phyloP scores from a whole-genome alignment of 2,329 filamentous ascomycete genomes.

The Apiospora arundinis region DNA sequence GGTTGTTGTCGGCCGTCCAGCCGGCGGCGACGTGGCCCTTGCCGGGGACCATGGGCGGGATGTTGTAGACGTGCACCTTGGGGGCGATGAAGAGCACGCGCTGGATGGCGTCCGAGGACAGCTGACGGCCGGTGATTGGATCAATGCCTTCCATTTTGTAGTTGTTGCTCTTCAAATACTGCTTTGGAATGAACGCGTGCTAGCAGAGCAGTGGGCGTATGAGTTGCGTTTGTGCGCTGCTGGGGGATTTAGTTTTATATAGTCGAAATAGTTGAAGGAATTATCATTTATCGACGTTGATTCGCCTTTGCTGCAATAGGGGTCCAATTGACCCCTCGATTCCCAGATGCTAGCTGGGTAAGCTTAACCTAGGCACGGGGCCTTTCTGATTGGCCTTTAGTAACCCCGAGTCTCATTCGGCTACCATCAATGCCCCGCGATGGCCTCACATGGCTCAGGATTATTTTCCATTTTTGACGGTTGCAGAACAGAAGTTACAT shows the following conservation, averaged over 20 bases:
- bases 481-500: background rate
- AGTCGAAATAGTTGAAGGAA: constrained; percentile 6
- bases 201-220: background rate
- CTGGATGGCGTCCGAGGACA: constrained; percentile 81
- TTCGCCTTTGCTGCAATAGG: constrained; percentile 4
- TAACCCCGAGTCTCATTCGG: background rate
- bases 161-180: background rate
- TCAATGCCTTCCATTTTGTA: constrained; percentile 67
- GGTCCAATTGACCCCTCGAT: constrained; percentile 18
- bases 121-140: constrained; percentile 71
- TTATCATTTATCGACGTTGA: background rate
- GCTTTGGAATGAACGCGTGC: background rate
- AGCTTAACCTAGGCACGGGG: background rate
- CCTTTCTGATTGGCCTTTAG: constrained; percentile 1
- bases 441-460: background rate
- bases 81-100: constrained; percentile 80
- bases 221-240: background rate
- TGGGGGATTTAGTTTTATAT: background rate
- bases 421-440: background rate
- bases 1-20: constrained; percentile 75
- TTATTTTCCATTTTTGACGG: background rate
- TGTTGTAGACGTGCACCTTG: constrained; percentile 84
- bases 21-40: constrained; percentile 78
- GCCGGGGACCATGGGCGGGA: constrained; percentile 78
- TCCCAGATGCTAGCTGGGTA: background rate